Evolutionary conservation across 441 rosid genomes (phyloP), one percentile per base, ranked within the genome.

Genomic region (Biscutella laevigata): DNA sequence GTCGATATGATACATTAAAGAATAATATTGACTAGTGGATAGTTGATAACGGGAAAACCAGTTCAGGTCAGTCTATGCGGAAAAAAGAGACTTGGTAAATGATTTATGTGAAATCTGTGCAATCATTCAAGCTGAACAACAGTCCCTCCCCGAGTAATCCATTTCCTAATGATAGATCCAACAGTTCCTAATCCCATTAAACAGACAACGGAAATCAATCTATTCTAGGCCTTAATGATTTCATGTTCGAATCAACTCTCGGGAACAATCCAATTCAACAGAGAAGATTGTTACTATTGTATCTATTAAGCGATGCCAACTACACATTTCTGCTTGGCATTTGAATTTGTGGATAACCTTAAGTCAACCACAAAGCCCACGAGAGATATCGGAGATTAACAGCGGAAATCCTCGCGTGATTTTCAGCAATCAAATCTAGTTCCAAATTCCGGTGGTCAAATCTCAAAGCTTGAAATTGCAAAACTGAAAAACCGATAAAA

Each of bases 361-460:
- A 56, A 56, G 58, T 64, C 58, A 48, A 49, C 26, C 59, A 60
- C 57, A 50, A 32, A 21, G 16, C 21, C 8, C 16, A 64, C 21
- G 1, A 49, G 34, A 48, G 9, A 54, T 20, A 21, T 7, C 36
- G 7, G 44, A 34, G 32, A 60, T 15, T 1, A n/a, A n/a, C n/a
- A n/a, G n/a, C n/a, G n/a, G n/a, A n/a, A n/a, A n/a, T n/a, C n/a
- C n/a, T n/a, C n/a, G n/a, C n/a, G n/a, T n/a, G n/a, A n/a, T n/a
- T n/a, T n/a, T 61, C 34, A 54, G 30, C 37, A 17, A 39, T 19
- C 39, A 48, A 54, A 39, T 24, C 44, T 37, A 39, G 5, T 55
- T 46, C n/a, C 19, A 34, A 24, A 40, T 14, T 33, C 19, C 27
- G n/a, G 5, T 2, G 15, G 2, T 19, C 20, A 15, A 58, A 36